Evolutionary conservation across 1,284 basidiomycete species (phyloP).

Genomic region (Microbotryum saponariae): DNA sequence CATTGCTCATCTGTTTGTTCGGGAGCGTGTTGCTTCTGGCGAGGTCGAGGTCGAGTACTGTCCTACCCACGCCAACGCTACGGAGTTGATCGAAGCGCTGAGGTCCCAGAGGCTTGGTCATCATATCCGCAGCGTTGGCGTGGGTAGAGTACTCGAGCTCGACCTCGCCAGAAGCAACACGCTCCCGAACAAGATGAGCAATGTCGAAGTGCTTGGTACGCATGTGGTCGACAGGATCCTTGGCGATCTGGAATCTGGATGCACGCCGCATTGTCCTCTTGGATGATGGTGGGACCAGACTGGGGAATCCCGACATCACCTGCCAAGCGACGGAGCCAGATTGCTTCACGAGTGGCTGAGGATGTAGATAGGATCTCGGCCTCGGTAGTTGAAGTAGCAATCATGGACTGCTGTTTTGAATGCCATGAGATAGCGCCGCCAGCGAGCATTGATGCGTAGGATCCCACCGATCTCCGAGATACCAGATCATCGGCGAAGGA

Average conservation of each 20-base stretch:
- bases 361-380: not conserved
- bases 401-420: not conserved
- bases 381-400: slow-evolving; percentile 4
- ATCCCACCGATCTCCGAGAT: slow-evolving; percentile 2
- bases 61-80: too few relatives aligned
- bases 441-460: not conserved
- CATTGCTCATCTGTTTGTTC: too few relatives aligned
- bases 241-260: slow-evolving; percentile 42
- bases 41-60: too few relatives aligned
- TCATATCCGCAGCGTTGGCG: slow-evolving; percentile 44
- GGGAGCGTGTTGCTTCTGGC: too few relatives aligned
- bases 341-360: too few relatives aligned
- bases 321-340: slow-evolving; percentile 34
- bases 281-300: slow-evolving; percentile 34
- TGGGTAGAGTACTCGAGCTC: slow-evolving; percentile 36
- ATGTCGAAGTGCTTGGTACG: slow-evolving; percentile 48
- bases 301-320: slow-evolving; percentile 43
- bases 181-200: slow-evolving; percentile 44
- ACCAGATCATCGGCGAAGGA: not conserved
- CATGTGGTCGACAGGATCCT: slow-evolving; percentile 39
- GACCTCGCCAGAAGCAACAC: slow-evolving; percentile 38
- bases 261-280: slow-evolving; percentile 43
- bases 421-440: slow-evolving; percentile 1
- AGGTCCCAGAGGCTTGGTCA: slow-evolving; percentile 44
- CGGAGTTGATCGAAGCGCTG: too few relatives aligned